Evolutionary conservation across 768 basidiomycete genomes (phyloP), one percentile per base, ranked within the genome.

Genomic region (Paxillus involutus): DNA sequence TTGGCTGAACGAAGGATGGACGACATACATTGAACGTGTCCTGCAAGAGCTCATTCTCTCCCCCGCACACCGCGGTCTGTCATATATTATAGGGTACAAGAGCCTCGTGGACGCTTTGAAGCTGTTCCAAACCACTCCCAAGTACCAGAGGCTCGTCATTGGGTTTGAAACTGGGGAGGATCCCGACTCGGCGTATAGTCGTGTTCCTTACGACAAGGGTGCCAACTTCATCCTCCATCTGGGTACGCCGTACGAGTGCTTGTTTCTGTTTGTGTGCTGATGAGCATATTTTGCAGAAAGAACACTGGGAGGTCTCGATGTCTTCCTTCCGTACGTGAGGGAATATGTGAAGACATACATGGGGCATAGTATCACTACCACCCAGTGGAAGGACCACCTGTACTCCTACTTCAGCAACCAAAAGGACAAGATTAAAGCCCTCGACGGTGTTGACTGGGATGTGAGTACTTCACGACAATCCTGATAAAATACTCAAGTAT

Each of bases 1-100:
- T 71, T 93, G 91, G 89, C 80, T 94, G 42, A 94, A 94, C 64
- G 90, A 95, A 74, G 89, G 94, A 26, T 96, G 91, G 89, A 98
- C 96, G 36, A 93, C 90, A 0, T 98, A 95, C 65, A 86, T 91
- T 30, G 96, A 98, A 67, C 85, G 94, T 19, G 74, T 96, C 8
- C 74, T 96, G 43, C 83, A 83, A 45, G 78, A 85, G 58, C 72
- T 77, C 43, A 74, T 94, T 10, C 83, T 91, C 65, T 81, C 87
- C 1, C 81, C 88, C 11, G 84, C 85, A 2, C 83, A 86, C 47
- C 85, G 94, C 45, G 92, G 84, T 16, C 89, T 98, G 64, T 82
- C 84, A 8, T 96, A 79, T 69, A 74, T 91, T 55, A 86, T 89
- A 53, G 94, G 93, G 3, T 75, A 78, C 17, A 90, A 89, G 56